These are phyloP conservation scores for Zea mays DNA, from an alignment of 176 grass and related monocot species.

Conservation along the genomic window Zm-B73-REFERENCE-NAM-5.0 NC_050104.1:13685501-13686000, in stretches of 20 bases:
- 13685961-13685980: neutral
- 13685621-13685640: neutral
- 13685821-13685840: neutral
- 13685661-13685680: neutral
- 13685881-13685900: neutral
- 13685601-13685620: neutral
- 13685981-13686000: neutral
- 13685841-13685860: neutral
- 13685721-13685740: conserved; percentile 73
- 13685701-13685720: conserved; percentile 53
- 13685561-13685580: neutral
- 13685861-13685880: neutral
- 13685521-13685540: too few relatives aligned
- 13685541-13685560: neutral
- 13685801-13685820: conserved; percentile 43
- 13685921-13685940: neutral
- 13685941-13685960: neutral
- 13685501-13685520: neutral
- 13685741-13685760: conserved; percentile 81
- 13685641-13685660: neutral
- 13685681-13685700: neutral
- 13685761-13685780: conserved; percentile 60
- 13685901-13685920: neutral
- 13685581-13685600: neutral
- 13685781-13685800: conserved; percentile 78